Base-by-base conservation (phyloP, 2,329 filamentous ascomycete species). In the Trichoderma guizhouense region DNA sequence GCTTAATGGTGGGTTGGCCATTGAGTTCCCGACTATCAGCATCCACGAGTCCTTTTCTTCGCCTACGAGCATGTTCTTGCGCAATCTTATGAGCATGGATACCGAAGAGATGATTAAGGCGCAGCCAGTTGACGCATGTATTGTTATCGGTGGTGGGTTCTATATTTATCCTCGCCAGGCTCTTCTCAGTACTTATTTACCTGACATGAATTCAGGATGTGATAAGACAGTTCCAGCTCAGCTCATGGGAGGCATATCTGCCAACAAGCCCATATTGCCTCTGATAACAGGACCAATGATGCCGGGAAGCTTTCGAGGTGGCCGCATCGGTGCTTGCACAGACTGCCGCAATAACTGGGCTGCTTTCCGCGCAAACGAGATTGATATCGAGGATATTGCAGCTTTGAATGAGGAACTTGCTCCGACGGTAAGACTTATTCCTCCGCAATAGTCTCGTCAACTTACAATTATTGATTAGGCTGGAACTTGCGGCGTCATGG, bases 401-500 rank as follows among this genome's bases (percentile, higher is more conserved):
- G 87, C 84, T 3, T 85, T 94, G 32, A 94, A 93, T 73, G 90
- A 93, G 60, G 91, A 93, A 76, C 83, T 94, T 8, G 91, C 91
- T 0, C 91, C 92, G 0, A 93, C 91, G 0, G 89, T 90, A 77
- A 75, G 85, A 77, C 7, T 26, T 1, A 14, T 8, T 21, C 24
- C 0, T 60, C 43, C 5, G 1, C 7, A 28, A 11, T 32, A 6
- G 1, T 6, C 5, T 11, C 18, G 8, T 21, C 5, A 14, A 9
- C 58, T 70, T 9, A 57, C 21, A 63, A 14, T 11, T 14, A 4
- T 21, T 4, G 3, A 3, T 53, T 65, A 86, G 84, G 89, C 90
- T 2, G 94, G 94, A 34, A 94, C 93, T 1, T 97, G 94, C 74
- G 93, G 93, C 61, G 94, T 95, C 21, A 97, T 97, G 94, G 96